Conservation (phyloP, 306 rosid genomes). For the Nissolia schottii region DNA sequence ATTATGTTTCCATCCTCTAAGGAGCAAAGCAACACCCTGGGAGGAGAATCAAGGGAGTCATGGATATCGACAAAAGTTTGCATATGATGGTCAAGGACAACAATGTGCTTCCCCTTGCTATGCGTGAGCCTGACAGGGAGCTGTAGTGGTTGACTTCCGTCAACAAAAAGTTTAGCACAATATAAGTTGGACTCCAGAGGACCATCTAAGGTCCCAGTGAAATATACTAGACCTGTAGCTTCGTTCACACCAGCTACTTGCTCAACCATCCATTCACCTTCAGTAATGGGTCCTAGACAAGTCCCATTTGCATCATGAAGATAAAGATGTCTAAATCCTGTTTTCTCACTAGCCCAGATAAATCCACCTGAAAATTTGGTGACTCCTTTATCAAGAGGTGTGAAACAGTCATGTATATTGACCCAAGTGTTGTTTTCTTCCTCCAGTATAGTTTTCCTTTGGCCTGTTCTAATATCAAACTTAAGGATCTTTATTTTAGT, state of each 20-base stretch:
- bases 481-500: conserved; percentile 62
- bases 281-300: conserved; percentile 81
- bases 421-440: conserved; percentile 79
- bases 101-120: conserved; percentile 75
- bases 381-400: conserved; percentile 71
- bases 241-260: conserved; percentile 91
- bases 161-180: conserved; percentile 52
- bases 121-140: conserved; percentile 71
- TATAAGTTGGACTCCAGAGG: conserved; percentile 86
- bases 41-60: conserved; percentile 78
- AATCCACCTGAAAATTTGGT: conserved; percentile 73
- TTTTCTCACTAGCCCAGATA: conserved; percentile 95
- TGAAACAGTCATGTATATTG: conserved; percentile 84
- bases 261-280: conserved; percentile 99
- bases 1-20: conserved; percentile 76
- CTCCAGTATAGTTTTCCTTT: conserved; percentile 51
- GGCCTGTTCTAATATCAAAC: conserved; percentile 74
- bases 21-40: conserved; percentile 73
- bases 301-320: conserved; percentile 69
- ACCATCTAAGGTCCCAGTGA: conserved; percentile 83
- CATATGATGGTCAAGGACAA: conserved; percentile 87
- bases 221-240: conserved; percentile 73
- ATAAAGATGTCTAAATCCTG: conserved; percentile 92
- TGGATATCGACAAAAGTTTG: conserved; percentile 66
- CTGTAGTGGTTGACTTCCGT: conserved; percentile 53